Conservation (phyloP, 2,329 filamentous ascomycete genomes). For the Penicillium sp. region DNA sequence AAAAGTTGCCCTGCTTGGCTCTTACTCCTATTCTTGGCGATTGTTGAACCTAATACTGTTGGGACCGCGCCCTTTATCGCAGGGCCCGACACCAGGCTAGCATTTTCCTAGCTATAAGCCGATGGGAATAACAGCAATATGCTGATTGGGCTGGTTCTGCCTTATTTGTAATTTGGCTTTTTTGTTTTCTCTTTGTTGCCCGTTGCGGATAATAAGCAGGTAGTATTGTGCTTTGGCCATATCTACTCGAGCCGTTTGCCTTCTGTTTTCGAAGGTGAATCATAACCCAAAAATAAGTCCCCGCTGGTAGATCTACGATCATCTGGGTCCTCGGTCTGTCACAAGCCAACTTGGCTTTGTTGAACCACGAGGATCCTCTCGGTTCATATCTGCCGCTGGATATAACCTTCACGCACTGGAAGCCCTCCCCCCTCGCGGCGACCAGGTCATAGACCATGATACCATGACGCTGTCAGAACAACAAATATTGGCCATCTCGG, state of each 20-base stretch:
- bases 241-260: background rate
- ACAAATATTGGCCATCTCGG: slow-evolving; percentile 56
- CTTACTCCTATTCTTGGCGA: slow-evolving; percentile 1
- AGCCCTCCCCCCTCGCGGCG: too few relatives aligned
- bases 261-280: background rate
- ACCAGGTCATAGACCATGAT: slow-evolving; percentile 10
- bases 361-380: background rate
- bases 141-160: background rate
- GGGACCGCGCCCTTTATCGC: background rate
- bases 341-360: background rate
- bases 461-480: slow-evolving; percentile 30
- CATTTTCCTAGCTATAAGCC: background rate
- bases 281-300: background rate
- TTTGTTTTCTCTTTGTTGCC: background rate
- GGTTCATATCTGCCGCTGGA: slow-evolving; percentile 2
- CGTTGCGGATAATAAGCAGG: slow-evolving; percentile 1
- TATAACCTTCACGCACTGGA: slow-evolving; percentile 1
- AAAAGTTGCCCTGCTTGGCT: background rate
- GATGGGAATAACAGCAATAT: background rate
- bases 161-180: background rate
- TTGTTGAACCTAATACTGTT: background rate
- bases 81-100: background rate
- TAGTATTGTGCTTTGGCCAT: slow-evolving; percentile 1
- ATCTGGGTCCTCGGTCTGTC: slow-evolving; percentile 1
- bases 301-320: background rate